Evolutionary conservation across 176 grass and related monocot genomes (phyloP), one percentile per base, ranked within the genome.

Genomic region (Phoenix dactylifera): DNA sequence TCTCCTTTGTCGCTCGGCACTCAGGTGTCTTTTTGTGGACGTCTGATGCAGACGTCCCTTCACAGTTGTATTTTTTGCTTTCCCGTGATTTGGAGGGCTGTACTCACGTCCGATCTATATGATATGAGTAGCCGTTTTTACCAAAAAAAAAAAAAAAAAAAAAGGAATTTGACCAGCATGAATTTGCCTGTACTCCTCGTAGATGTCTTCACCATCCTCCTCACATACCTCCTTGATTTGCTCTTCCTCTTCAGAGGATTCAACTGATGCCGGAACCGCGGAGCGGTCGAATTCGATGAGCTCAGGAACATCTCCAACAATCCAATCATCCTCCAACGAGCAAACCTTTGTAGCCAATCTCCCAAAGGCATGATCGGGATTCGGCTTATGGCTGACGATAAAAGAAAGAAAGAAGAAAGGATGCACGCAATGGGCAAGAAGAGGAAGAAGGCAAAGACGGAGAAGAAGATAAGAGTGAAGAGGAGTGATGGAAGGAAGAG

Each of bases 241-340:
- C 63, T 79, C 76, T 51, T 76, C 44, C 25, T 74, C 72, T n/a
- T 44, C 63, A 3, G 24, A 79, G 3, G 58, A 76, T 19, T 65
- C 51, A 44, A 72, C 73, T 4, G n/a, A 53, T 4, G 28, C n/a
- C 3, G 57, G 63, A 7, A 64, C 30, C 35, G 68, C 78, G 2
- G 50, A 52, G 20, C 17, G 12, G 51, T 78, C 64, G 24, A 78
- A 51, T 7, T 72, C 62, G 54, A 80, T 16, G 60, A 60, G 63
- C 2, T 76, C 66, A 18, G 44, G 71, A 30, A 63, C 20, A 4
- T 65, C 52, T 22, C 66, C 52, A 32, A 57, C 62, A 18, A 67
- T 51, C 7, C 12, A 14, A 7, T 53, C 35, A 30, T 58, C 22
- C 51, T 76, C 66, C 5, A n/a, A 49, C 16, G 51, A 4, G 16